Conservation (phyloP, 345 rosid species). For the Hibiscus mutabilis region DNA sequence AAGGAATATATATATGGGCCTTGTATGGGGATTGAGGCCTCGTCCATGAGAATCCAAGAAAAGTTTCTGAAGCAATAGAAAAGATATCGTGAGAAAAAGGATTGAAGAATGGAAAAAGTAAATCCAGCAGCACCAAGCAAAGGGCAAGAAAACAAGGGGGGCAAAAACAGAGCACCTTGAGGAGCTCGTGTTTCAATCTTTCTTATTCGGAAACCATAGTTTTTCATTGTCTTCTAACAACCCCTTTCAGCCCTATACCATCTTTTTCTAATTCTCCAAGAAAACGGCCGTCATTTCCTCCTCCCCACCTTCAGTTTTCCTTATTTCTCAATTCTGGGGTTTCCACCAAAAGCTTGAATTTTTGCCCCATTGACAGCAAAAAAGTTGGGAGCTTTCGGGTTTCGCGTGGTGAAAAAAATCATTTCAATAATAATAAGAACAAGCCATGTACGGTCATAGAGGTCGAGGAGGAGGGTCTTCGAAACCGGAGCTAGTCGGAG, state of each 20-base stretch:
- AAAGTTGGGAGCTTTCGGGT: neutral
- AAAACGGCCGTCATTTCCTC: neutral
- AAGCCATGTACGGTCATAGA: slow-evolving; percentile 59
- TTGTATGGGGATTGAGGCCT: too few species aligned
- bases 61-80: too few species aligned
- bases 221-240: slow-evolving; percentile 35
- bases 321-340: neutral
- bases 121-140: slow-evolving; percentile 13
- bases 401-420: neutral
- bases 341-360: neutral
- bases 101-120: too few species aligned
- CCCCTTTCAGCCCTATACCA: too few species aligned
- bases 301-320: slow-evolving; percentile 2
- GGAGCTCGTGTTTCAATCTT: slow-evolving; percentile 21
- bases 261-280: too few species aligned
- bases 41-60: too few species aligned
- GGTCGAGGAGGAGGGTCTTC: slow-evolving; percentile 56
- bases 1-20: too few species aligned
- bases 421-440: too few species aligned
- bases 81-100: too few species aligned
- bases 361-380: neutral
- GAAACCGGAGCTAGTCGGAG: slow-evolving; percentile 67
- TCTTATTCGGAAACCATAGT: slow-evolving; percentile 31
- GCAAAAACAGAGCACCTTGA: slow-evolving; percentile 19
- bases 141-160: slow-evolving; percentile 23